These are phyloP conservation scores for Flaveria brownii DNA, from an alignment of 129 eudicot genomes.

Conservation along the genomic window DNA sequence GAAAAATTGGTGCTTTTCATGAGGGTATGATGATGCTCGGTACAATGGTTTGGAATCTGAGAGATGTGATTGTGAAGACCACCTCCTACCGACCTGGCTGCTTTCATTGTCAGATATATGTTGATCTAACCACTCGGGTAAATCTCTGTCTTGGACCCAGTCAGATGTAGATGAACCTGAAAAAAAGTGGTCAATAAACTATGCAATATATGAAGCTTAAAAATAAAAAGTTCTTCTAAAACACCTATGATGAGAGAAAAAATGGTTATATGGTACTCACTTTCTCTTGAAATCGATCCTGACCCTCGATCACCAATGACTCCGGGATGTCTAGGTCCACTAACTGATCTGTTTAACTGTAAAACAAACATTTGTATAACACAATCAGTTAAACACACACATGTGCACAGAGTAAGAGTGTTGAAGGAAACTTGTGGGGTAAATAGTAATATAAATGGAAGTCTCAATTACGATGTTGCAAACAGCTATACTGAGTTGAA, in stretches of 20 bases:
- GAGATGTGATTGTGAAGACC: conserved; percentile 90
- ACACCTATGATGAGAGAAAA: conserved; percentile 4
- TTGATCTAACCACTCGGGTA: conserved; percentile 79
- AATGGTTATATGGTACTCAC: conserved; percentile 43
- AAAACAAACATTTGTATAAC: conserved; percentile 12
- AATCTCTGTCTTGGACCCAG: conserved; percentile 70
- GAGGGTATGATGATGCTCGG: conserved; percentile 89
- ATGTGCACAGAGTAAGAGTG: background rate
- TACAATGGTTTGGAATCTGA: conserved; percentile 61
- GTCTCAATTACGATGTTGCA: too few relatives aligned
- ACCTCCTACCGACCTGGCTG: conserved; percentile 62
- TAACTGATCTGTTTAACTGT: conserved; percentile 80
- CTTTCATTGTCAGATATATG: conserved; percentile 66
- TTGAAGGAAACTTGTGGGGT: too few relatives aligned
- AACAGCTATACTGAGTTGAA: background rate
- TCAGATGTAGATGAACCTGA: conserved; percentile 96
- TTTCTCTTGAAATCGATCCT: conserved; percentile 87
- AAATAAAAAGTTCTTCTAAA: background rate
- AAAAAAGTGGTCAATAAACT: background rate
- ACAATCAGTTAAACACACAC: conserved; percentile 6
- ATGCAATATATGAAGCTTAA: background rate
- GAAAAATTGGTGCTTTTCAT: conserved; percentile 62
- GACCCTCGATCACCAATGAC: conserved; percentile 93
- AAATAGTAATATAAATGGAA: too few relatives aligned
- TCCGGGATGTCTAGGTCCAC: conserved; percentile 87